Conservation (phyloP, 2,329 filamentous ascomycete species). For the Cladosporium oxysporum region DNA sequence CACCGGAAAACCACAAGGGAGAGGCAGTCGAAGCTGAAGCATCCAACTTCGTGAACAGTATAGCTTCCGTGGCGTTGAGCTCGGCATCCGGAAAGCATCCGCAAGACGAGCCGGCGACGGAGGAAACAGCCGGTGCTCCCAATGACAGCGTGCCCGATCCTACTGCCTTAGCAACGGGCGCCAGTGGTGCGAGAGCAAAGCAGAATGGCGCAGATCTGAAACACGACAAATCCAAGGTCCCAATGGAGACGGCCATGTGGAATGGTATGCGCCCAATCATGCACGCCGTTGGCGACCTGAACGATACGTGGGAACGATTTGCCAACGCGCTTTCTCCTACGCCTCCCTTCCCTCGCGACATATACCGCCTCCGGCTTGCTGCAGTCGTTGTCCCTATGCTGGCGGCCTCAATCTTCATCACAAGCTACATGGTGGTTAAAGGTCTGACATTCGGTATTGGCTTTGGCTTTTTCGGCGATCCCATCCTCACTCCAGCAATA, state of each 20-base stretch:
- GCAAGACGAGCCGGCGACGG: slow-evolving; percentile 61
- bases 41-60: slow-evolving; percentile 73
- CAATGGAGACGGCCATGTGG: slow-evolving; percentile 77
- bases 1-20: slow-evolving; percentile 78
- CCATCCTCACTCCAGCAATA: slow-evolving; percentile 64
- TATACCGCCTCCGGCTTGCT: slow-evolving; percentile 49
- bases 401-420: slow-evolving; percentile 46
- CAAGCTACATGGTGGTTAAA: slow-evolving; percentile 60
- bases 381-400: slow-evolving; percentile 47
- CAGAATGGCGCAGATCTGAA: slow-evolving; percentile 55
- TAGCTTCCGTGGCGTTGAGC: slow-evolving; percentile 70
- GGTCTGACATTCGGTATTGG: slow-evolving; percentile 67
- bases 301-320: slow-evolving; percentile 65
- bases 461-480: slow-evolving; percentile 78
- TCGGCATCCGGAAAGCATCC: slow-evolving; percentile 78
- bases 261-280: slow-evolving; percentile 72
- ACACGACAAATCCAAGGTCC: slow-evolving; percentile 76
- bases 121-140: slow-evolving; percentile 40
- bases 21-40: slow-evolving; percentile 84
- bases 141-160: slow-evolving; percentile 63
- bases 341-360: slow-evolving; percentile 48
- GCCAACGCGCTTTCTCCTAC: slow-evolving; percentile 57
- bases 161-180: slow-evolving; percentile 55
- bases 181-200: slow-evolving; percentile 56
- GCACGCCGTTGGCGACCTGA: slow-evolving; percentile 61